Percentiles rank a stretch among this genome's conserved stretches.
Conservation (phyloP, 1,284 basidiomycete species). For the Naganishia albida region DNA sequence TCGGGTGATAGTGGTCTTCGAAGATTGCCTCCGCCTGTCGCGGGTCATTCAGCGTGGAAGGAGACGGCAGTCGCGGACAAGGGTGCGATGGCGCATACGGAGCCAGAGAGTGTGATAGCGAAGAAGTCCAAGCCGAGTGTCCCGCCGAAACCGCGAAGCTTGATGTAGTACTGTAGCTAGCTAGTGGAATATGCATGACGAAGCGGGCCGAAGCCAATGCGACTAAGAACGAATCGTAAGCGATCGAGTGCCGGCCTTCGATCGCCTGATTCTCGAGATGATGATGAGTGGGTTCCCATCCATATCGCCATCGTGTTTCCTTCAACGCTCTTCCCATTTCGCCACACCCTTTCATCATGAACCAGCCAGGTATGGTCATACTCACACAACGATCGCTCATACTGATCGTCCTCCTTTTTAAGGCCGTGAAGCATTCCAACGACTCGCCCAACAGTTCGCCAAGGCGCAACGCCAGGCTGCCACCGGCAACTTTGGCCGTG, state of each 20-base stretch:
- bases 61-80: neutral
- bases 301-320: neutral
- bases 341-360: constrained; percentile 24
- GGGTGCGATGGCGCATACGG: neutral
- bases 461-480: constrained; percentile 44
- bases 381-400: too few species aligned
- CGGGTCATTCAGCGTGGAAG: neutral
- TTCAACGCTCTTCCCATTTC: neutral
- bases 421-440: constrained; percentile 50
- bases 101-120: neutral
- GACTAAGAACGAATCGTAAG: constrained; percentile 24
- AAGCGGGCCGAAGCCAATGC: constrained; percentile 15
- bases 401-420: constrained; percentile 17
- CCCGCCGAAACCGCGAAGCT: constrained; percentile 6
- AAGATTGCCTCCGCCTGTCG: constrained; percentile 9
- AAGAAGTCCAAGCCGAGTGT: constrained; percentile 16
- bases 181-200: neutral
- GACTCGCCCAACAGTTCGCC: constrained; percentile 51
- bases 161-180: constrained; percentile 1
- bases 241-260: constrained; percentile 21
- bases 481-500: constrained; percentile 41
- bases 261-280: neutral
- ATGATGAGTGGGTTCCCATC: neutral
- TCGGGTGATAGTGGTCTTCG: constrained; percentile 19
- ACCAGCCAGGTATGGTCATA: constrained; percentile 28